These are phyloP conservation scores for Phaeosphaeria sp. DNA, from an alignment of 2,329 filamentous ascomycete species.

Conservation along the genomic window DNA sequence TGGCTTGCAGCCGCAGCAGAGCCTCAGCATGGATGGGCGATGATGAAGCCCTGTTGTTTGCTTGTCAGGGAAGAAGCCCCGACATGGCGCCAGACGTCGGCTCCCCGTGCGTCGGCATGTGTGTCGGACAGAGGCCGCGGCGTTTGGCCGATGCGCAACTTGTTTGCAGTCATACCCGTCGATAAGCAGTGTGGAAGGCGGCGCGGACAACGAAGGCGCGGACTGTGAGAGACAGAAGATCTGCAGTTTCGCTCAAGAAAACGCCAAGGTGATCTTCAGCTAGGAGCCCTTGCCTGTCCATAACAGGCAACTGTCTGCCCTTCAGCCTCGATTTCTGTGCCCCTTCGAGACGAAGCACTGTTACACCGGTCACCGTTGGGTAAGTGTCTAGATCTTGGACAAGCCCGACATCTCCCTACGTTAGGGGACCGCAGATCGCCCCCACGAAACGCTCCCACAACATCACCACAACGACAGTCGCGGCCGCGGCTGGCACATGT, in stretches of 20 bases:
- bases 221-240: constrained; percentile 1
- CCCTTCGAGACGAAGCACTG: constrained; percentile 15
- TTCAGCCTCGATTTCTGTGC: background rate
- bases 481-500: background rate
- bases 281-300: constrained; percentile 8
- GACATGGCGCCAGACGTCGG: background rate
- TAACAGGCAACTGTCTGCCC: background rate
- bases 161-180: background rate
- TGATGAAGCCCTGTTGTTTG: background rate
- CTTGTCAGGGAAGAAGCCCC: background rate
- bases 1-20: background rate
- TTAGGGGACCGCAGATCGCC: constrained; percentile 15
- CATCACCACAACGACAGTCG: background rate
- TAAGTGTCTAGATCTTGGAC: constrained; percentile 3
- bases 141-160: background rate
- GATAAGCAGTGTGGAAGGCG: background rate
- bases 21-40: background rate
- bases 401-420: constrained; percentile 15
- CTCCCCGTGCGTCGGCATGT: background rate
- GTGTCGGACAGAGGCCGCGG: background rate
- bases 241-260: background rate
- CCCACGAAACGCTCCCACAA: constrained; percentile 1
- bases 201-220: background rate
- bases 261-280: constrained; percentile 8
- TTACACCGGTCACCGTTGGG: constrained; percentile 6